Base-by-base conservation (phyloP, 2,329 filamentous ascomycete genomes). In the Simplicillium aogashimaense region DNA sequence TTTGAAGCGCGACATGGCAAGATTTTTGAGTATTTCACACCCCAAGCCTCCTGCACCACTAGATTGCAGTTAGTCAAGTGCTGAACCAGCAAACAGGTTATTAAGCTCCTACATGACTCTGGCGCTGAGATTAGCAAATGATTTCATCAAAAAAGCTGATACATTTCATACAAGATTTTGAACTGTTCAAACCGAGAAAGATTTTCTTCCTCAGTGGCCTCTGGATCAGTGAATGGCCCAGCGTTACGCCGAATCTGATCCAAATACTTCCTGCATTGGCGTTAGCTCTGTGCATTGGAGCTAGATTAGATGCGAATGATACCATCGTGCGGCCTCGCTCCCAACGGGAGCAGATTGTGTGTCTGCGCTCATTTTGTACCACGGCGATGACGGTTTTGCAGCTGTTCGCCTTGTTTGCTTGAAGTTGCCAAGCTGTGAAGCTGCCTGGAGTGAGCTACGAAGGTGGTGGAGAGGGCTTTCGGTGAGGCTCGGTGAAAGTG, bases 1-100 rank as follows among this genome's bases (percentile, higher is more conserved):
- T 61, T 85, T 94, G 69, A 98, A 98, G 20, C 89, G 88, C 2
- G 90, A 95, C 39, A 98, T 74, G 33, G 92, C 92, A 29, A 98
- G 74, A 55, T 98, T 87, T 69, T 98, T 98, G 39, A 98, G 69
- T 35, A 98, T 94, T 59, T 98, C 92, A 54, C 92, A 98, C 49
- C 92, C 92, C 44, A 98, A 65, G 10, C 92, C 92, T 46, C 92
- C 92, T 43, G 92, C 92, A 43, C 92, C 92, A 50, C 89, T 95
- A 12, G 54, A 50, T 32, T 7, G 20, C 6, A 25, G 39, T 50
- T 36, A 51, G 45, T 47, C 12, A 36, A 18, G 3, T 4, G 31
- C 13, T 32, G 17, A 10, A 29, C 18, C 16, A 28, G 35, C 30
- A 30, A 8, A 35, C 17, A 18, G 16, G 10, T 30, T 5, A 6